A percentile compares a stretch with the other conserved stretches of the same genome.
phyloP scores from a whole-genome alignment of 129 eudicot species.

The Pseudognaphalium luteoalbum region DNA sequence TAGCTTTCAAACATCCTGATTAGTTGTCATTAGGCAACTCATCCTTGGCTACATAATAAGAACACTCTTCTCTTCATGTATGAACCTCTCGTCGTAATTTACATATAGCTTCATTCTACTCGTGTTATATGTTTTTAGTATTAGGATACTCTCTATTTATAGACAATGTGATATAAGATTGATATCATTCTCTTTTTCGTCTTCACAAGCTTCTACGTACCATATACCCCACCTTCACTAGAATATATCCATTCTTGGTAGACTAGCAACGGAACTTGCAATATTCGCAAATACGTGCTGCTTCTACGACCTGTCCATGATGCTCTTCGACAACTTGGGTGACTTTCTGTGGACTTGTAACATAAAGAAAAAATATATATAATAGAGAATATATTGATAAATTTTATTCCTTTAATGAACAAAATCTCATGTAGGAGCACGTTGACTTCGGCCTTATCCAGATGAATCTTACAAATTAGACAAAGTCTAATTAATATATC shows the following conservation, averaged over 20 bases:
- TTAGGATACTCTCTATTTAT: slow-evolving; percentile 20
- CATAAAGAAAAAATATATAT: slow-evolving; percentile 1
- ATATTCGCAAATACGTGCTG: slow-evolving; percentile 16
- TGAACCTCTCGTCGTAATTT: background rate
- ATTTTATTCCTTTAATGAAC: slow-evolving; percentile 12
- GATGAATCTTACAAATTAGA: background rate
- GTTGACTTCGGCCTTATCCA: slow-evolving; percentile 13
- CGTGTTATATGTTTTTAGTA: background rate
- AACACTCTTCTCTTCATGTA: slow-evolving; percentile 29
- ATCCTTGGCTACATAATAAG: slow-evolving; percentile 37
- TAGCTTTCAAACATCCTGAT: slow-evolving; percentile 1
- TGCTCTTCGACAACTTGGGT: background rate
- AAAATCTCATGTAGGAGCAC: background rate
- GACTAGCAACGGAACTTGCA: slow-evolving; percentile 8
- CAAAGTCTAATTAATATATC: background rate
- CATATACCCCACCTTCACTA: slow-evolving; percentile 19
- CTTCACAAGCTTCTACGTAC: slow-evolving; percentile 2
- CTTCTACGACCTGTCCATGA: background rate
- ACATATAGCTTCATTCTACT: background rate
- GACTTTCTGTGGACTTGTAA: background rate
- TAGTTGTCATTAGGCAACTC: slow-evolving; percentile 36
- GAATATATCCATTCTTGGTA: slow-evolving; percentile 18
- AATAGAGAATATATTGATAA: background rate
- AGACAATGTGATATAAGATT: background rate
- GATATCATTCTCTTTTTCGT: background rate